Conservation (phyloP, 169 alveolate species). For the Theileria equi region DNA sequence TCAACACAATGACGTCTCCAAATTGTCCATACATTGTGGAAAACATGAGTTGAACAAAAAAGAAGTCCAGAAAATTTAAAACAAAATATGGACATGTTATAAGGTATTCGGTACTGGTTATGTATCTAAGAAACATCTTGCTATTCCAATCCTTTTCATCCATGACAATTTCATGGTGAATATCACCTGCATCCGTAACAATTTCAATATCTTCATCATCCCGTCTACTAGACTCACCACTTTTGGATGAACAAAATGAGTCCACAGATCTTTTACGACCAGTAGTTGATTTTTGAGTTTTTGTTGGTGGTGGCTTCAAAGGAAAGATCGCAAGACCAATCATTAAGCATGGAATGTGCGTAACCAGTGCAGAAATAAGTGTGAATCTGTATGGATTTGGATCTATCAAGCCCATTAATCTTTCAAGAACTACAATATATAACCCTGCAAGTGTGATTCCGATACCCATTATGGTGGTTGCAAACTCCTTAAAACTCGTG, state of each 20-base stretch:
- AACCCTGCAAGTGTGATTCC: slow-evolving; percentile 19
- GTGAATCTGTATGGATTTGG: slow-evolving; percentile 12
- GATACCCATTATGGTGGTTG: slow-evolving; percentile 33
- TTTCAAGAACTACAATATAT: slow-evolving; percentile 18
- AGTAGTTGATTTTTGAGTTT: not conserved
- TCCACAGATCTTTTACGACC: no score
- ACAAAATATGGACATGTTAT: slow-evolving; percentile 35
- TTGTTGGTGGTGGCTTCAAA: slow-evolving; percentile 11
- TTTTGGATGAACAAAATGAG: no score
- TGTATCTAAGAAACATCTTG: slow-evolving; percentile 8
- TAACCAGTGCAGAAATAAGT: slow-evolving; percentile 1
- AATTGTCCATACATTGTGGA: slow-evolving; percentile 24
- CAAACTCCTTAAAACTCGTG: slow-evolving; percentile 14
- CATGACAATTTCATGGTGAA: not conserved
- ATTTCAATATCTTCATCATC: slow-evolving; percentile 1
- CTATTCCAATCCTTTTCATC: slow-evolving; percentile 9
- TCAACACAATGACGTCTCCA: slow-evolving; percentile 14
- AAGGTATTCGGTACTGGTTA: slow-evolving; percentile 5
- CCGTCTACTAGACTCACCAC: not conserved
- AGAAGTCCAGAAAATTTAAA: slow-evolving; percentile 45
- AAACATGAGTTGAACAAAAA: slow-evolving; percentile 41
- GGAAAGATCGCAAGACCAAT: slow-evolving; percentile 15
- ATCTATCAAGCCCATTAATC: slow-evolving; percentile 7
- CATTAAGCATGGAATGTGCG: slow-evolving; percentile 34
- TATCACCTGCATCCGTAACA: slow-evolving; percentile 4